Base-by-base conservation (phyloP, 352 stramenopile genomes). In the Pythium myriotylum region DNA sequence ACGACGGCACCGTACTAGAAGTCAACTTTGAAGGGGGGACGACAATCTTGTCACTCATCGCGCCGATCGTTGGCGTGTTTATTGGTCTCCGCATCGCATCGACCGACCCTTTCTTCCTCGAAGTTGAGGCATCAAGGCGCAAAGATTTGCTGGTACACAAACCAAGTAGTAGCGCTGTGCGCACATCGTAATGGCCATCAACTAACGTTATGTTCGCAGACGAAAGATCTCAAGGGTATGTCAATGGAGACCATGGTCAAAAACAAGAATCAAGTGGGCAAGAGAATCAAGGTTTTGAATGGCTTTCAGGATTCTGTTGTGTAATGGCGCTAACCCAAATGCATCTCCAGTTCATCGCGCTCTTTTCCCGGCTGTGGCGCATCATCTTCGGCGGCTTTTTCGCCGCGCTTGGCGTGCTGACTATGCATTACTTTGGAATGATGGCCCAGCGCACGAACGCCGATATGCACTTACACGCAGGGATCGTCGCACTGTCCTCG, bases 391-490 rank as follows among this genome's bases (percentile, higher is more conserved):
- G 79, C 8, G 77, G 74, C 0, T 40, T 86, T 17, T 84, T 87
- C 27, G 79, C 81, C 12, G 81, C 75, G 1, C 48, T 88, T 8
- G 81, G 81, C 8, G 81, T 90, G 24, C 53, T 66, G 6, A 48
- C 39, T n/a, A 63, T 65, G 43, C 81, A 88, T 54, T 90, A 88
- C 59, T 45, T 88, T 40, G 81, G 81, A 14, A 90, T 90, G 81
- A 66, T 86, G 64, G 81, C 81, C 0, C 74, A 88, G 54, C 77
- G 79, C 51, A 73, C 77, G 29, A 76, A 86, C 51, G 72, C 73
- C 1, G 52, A 54, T 6, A 78, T 86, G 70, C 60, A 74, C 3
- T 72, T 81, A 14, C 62, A 79, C n/a, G 43, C 52, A 14, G 71
- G 69, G 6, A 58, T 87, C 47, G 65, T 88, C 27, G 76, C 73